These are phyloP conservation scores for Gnomoniopsis sp. DNA, from an alignment of 2,329 filamentous ascomycete genomes.

Conservation along the genomic window DNA sequence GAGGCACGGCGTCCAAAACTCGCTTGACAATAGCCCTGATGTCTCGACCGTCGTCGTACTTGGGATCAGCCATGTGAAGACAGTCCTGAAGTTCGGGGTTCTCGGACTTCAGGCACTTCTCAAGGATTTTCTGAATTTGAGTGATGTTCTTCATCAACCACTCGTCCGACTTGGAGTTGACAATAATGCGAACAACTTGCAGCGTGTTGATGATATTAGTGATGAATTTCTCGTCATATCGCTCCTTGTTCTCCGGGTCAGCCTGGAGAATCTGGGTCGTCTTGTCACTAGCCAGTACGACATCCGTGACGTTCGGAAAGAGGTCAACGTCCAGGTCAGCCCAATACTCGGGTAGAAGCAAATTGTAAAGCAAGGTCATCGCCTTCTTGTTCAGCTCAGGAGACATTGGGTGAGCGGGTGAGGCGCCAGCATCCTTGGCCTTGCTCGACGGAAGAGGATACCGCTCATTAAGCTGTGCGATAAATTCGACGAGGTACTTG, in stretches of 20 bases:
- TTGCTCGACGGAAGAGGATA: conserved; percentile 73
- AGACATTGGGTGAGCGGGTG: conserved; percentile 48
- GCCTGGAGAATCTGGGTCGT: conserved; percentile 57
- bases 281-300: conserved; percentile 79
- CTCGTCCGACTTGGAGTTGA: conserved; percentile 83
- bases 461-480: conserved; percentile 82
- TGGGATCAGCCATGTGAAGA: conserved; percentile 70
- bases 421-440: conserved; percentile 49
- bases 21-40: conserved; percentile 74
- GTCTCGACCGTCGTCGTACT: conserved; percentile 65
- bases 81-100: conserved; percentile 92
- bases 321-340: conserved; percentile 87
- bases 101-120: conserved; percentile 85
- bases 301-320: conserved; percentile 85
- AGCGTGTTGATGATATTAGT: conserved; percentile 91
- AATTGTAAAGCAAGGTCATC: conserved; percentile 74
- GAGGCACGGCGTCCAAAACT: conserved; percentile 81
- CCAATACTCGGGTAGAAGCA: conserved; percentile 87
- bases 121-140: conserved; percentile 79
- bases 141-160: conserved; percentile 82
- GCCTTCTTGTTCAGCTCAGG: conserved; percentile 84
- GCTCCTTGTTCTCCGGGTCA: conserved; percentile 62
- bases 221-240: conserved; percentile 77
- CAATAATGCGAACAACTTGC: conserved; percentile 84
- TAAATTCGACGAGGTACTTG: conserved; percentile 94